Base-by-base conservation (phyloP, 495 filamentous ascomycete genomes). In the Aspergillus leporis region DNA sequence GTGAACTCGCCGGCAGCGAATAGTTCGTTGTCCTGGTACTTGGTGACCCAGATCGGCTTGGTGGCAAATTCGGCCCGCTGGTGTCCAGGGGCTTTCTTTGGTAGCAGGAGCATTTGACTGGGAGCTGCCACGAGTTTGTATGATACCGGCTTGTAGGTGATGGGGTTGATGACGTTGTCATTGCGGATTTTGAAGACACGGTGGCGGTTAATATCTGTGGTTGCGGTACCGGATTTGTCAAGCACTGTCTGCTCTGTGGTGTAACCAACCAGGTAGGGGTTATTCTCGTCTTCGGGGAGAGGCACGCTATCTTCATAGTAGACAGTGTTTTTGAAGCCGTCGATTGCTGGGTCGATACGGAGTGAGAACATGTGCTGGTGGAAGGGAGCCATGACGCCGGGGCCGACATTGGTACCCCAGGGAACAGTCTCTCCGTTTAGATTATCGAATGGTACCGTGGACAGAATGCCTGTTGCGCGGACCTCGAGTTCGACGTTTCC, bases 281-380 rank as follows among this genome's bases (percentile, higher is more conserved):
- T 97, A 61, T 87, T 86, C 5, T 82, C 78, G 12, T 84, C 84
- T 49, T 89, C 83, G 18, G 90, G 88, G 74, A 92, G 85, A 0
- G 90, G 75, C 51, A 90, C 81, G 8, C 87, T 84, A 66, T 92
- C 90, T 55, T 91, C 87, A 66, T 85, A 87, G 45, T 86, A 85
- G 30, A 91, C 68, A 4, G 85, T 81, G 66, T 92, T 92, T 46
- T 80, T 74, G 61, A 84, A 84, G 3, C 91, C 93, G 58, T 90
- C 91, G 55, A 96, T 80, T 43, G 84, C 83, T 6, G 92, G 92
- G 70, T 97, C 92, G 16, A 97, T 79, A 14, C 92, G 88, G 1
- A 96, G 84, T 3, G 88, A 91, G 74, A 97, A 94, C 70, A 96
- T 90, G 74, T 97, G 92, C 65, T 97, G 92, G 62, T 97, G 92